Conservation (phyloP, 305 asterid genomes). For the Andrographis paniculata region DNA sequence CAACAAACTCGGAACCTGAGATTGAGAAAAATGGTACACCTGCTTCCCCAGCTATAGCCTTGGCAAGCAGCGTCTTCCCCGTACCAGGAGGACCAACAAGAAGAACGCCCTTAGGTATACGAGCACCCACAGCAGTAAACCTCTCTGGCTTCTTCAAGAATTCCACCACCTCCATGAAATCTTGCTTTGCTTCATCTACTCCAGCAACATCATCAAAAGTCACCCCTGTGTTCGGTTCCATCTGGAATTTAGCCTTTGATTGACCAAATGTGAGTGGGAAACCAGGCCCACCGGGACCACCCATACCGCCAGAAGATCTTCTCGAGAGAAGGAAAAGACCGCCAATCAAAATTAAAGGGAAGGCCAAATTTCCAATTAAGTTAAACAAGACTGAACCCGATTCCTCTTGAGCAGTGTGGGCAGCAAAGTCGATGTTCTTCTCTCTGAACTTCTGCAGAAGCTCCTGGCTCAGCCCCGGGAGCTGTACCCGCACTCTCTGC, state of each 20-base stretch:
- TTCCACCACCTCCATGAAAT: constrained; percentile 95
- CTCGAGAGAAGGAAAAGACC: constrained; percentile 92
- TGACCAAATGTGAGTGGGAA: constrained; percentile 69
- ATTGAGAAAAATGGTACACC: constrained; percentile 92
- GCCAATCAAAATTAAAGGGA: constrained; percentile 75
- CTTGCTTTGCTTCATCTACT: constrained; percentile 98
- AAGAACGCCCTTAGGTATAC: constrained; percentile 94
- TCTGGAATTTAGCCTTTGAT: constrained; percentile 86
- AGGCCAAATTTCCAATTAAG: constrained; percentile 78
- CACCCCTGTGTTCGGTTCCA: constrained; percentile 96
- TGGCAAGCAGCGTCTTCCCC: constrained; percentile 83
- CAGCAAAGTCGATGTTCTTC: constrained; percentile 85
- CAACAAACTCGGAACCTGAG: constrained; percentile 94
- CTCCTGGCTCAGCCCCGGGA: constrained; percentile 94
- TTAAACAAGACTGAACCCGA: constrained; percentile 70
- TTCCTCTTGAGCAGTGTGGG: constrained; percentile 88
- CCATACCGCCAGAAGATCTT: constrained; percentile 87
- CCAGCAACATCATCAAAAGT: constrained; percentile 95
- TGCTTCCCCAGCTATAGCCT: constrained; percentile 96
- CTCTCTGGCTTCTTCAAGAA: constrained; percentile 91
- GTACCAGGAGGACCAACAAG: constrained; percentile 97
- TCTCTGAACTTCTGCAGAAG: constrained; percentile 90
- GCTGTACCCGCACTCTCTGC: constrained; percentile 85
- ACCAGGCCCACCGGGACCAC: constrained; percentile 95
- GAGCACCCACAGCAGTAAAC: constrained; percentile 90